Evolutionary conservation across 352 stramenopile genomes (phyloP).

Genomic region (Globisporangium cylindrosporum): DNA sequence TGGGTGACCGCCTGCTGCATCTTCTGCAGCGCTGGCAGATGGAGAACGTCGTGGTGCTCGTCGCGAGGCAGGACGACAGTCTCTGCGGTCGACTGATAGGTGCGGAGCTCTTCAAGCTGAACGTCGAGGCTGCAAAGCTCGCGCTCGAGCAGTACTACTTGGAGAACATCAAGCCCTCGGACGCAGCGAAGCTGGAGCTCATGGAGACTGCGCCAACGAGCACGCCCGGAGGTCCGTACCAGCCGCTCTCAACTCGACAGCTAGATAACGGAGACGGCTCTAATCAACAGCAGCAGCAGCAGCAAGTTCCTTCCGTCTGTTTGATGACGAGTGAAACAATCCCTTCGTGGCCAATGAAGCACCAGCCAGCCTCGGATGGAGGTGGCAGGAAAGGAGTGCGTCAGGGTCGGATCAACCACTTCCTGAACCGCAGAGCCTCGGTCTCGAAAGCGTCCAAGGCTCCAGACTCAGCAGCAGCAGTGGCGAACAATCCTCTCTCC

Average conservation of each 20-base stretch:
- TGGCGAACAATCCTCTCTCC: slow-evolving; percentile 10
- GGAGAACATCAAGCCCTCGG: slow-evolving; percentile 36
- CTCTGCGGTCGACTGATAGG: slow-evolving; percentile 62
- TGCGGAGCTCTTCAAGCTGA: slow-evolving; percentile 62
- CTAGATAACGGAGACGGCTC: slow-evolving; percentile 5
- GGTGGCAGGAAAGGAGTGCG: slow-evolving; percentile 48
- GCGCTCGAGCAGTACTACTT: slow-evolving; percentile 76
- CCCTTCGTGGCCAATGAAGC: slow-evolving; percentile 53
- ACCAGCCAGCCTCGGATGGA: slow-evolving; percentile 53
- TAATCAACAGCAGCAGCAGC: background rate
- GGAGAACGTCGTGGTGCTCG: slow-evolving; percentile 63
- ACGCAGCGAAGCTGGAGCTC: slow-evolving; percentile 52
- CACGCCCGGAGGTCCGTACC: slow-evolving; percentile 14
- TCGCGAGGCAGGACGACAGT: slow-evolving; percentile 62
- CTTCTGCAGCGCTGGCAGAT: slow-evolving; percentile 83
- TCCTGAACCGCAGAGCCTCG: slow-evolving; percentile 31
- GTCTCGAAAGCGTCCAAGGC: background rate
- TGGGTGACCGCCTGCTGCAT: slow-evolving; percentile 74
- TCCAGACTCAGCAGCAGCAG: background rate
- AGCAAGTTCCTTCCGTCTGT: slow-evolving; percentile 30
- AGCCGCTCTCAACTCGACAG: slow-evolving; percentile 10
- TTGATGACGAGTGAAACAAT: slow-evolving; percentile 58
- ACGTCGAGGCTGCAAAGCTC: slow-evolving; percentile 67
- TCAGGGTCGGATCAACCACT: slow-evolving; percentile 68
- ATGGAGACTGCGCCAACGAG: slow-evolving; percentile 16